Evolutionary conservation across 2,329 filamentous ascomycete species (phyloP).

Genomic region (Hymenoscyphus fraxineus): DNA sequence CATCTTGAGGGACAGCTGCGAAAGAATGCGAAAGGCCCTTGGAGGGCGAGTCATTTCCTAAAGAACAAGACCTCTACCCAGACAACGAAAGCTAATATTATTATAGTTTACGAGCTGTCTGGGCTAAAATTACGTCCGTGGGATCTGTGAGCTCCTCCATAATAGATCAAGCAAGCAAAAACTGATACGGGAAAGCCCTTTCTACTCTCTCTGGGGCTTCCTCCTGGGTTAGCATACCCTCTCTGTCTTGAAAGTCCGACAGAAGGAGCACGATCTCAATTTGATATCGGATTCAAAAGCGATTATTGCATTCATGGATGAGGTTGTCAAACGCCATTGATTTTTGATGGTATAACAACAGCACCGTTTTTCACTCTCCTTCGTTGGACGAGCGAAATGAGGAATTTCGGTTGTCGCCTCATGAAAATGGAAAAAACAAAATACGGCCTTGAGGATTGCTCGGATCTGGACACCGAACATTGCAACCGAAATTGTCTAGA

Average conservation of each 20-base stretch:
- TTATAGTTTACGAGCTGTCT: slow-evolving; percentile 12
- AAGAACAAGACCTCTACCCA: neutral
- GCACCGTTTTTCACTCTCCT: slow-evolving; percentile 47
- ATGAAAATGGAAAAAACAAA: neutral
- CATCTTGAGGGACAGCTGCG: neutral
- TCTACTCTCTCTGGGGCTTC: slow-evolving; percentile 47
- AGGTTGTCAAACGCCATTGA: slow-evolving; percentile 50
- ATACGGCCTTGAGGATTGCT: slow-evolving; percentile 13
- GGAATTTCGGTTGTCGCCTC: slow-evolving; percentile 6
- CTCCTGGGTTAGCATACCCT: slow-evolving; percentile 47
- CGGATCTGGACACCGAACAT: slow-evolving; percentile 33
- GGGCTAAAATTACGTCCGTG: slow-evolving; percentile 11
- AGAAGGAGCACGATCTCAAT: slow-evolving; percentile 50
- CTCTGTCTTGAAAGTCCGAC: slow-evolving; percentile 55
- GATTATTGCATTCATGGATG: slow-evolving; percentile 42
- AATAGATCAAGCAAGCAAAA: neutral
- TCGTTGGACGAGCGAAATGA: slow-evolving; percentile 47
- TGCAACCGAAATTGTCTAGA: slow-evolving; percentile 35
- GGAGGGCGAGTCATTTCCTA: neutral
- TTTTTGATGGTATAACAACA: slow-evolving; percentile 47
- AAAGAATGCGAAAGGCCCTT: neutral
- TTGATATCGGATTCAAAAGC: slow-evolving; percentile 50
- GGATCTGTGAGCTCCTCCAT: slow-evolving; percentile 10
- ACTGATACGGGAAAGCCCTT: slow-evolving; percentile 5
- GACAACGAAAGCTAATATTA: neutral